phyloP scores from a whole-genome alignment of 257 asterid species.

The Nicotiana tomentosiformis region DNA sequence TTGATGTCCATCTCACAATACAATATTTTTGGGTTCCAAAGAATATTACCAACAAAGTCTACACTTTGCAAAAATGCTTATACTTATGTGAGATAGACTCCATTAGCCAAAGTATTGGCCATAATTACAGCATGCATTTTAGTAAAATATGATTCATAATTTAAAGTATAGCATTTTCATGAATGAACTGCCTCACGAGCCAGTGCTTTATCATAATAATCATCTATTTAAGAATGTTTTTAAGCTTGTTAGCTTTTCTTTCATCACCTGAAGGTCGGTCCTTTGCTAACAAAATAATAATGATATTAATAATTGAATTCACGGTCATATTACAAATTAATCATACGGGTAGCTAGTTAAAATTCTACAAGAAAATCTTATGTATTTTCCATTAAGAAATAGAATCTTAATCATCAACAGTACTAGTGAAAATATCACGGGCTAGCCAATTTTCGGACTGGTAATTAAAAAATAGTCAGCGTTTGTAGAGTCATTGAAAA shows the following conservation, averaged over 20 bases:
- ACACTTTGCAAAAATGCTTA: no score
- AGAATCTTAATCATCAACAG: neutral
- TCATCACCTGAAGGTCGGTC: neutral
- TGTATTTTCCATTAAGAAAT: neutral
- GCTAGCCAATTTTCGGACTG: no score
- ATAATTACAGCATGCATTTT: neutral
- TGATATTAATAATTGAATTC: neutral
- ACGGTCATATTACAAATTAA: neutral
- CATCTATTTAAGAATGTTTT: neutral
- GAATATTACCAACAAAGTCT: no score
- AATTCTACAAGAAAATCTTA: neutral
- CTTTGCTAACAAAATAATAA: neutral
- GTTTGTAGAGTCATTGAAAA: no score
- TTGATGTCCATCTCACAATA: no score
- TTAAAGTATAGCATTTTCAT: neutral
- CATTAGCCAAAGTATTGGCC: no score
- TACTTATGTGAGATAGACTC: no score
- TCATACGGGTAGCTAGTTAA: neutral
- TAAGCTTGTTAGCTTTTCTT: neutral
- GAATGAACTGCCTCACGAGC: neutral
- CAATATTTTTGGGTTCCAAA: no score
- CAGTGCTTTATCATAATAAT: neutral
- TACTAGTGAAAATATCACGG: no score
- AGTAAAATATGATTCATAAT: neutral
- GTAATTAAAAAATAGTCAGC: no score